A percentile compares a stretch with the other conserved stretches of the same genome.
These are phyloP conservation scores for Abortiporus biennis DNA, from an alignment of 1,284 basidiomycete species.

Conservation along the genomic window DNA sequence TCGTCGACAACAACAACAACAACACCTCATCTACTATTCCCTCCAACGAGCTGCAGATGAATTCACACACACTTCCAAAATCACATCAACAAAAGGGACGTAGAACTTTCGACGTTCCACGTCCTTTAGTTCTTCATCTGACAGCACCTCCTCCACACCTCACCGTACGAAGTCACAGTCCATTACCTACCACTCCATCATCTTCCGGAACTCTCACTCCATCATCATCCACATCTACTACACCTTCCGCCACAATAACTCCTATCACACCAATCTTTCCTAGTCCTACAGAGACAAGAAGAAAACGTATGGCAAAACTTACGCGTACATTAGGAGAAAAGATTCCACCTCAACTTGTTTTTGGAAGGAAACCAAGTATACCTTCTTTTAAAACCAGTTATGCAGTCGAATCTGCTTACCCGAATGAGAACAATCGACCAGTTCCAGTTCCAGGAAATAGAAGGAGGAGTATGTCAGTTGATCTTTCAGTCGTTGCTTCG, in stretches of 20 bases:
- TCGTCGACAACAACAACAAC: conserved; percentile 6
- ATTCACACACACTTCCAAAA: conserved; percentile 8
- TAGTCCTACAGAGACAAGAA: conserved; percentile 14
- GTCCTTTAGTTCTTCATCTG: conserved; percentile 17
- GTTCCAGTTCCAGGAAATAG: conserved; percentile 1
- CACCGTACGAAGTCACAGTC: conserved; percentile 11
- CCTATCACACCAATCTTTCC: conserved; percentile 5
- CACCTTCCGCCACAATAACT: not conserved
- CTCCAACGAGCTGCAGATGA: conserved; percentile 17
- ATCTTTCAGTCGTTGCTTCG: too few species aligned
- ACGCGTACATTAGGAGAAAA: conserved; percentile 43
- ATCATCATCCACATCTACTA: too few species aligned
- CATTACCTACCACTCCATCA: conserved; percentile 9
- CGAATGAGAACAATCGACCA: not conserved
- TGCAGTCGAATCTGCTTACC: not conserved
- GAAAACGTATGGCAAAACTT: conserved; percentile 39
- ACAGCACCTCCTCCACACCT: conserved; percentile 15
- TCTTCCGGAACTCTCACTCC: conserved; percentile 10
- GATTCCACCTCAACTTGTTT: conserved; percentile 42
- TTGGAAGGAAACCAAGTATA: too few species aligned
- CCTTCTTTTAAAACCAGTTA: not conserved
- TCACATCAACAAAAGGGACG: conserved; percentile 10
- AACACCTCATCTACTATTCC: conserved; percentile 15
- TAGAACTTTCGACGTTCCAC: conserved; percentile 9
- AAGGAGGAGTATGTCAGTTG: conserved; percentile 22